Evolutionary conservation across 768 basidiomycete genomes (phyloP), one percentile per base, ranked within the genome.

Genomic region (Solioccasus polychromus): DNA sequence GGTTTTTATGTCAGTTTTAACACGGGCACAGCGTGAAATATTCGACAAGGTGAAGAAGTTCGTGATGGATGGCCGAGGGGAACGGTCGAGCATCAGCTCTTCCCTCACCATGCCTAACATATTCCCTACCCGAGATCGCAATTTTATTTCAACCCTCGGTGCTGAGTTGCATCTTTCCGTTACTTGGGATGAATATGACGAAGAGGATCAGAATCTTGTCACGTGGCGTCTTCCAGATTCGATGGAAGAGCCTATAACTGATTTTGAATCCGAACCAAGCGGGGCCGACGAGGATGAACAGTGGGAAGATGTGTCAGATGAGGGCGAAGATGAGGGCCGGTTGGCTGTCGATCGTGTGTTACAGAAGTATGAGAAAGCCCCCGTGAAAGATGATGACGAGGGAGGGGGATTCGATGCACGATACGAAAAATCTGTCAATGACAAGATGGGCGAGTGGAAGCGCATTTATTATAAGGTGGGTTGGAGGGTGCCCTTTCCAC

Each of bases 361-460:
- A 62, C 73, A 71, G 52, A 95, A 96, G 71, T 98, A 96, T 60
- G 84, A 82, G 55, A 88, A 83, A 63, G 92, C 94, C 6, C 83
- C 82, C 24, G 79, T 92, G 11, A 67, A 75, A 57, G 81, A 87
- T 42, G 82, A 84, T 38, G 81, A 83, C 28, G 83, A 83, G 43
- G 78, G 77, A 8, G 83, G 80, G 11, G 83, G 79, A 22, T 90
- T 92, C 57, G 93, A 96, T 54, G 82, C 79, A 48, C 77, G 85
- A 46, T 71, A 93, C 54, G 88, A 92, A 62, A 64, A 74, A 55
- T 80, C 79, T 26, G 51, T 93, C 25, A 74, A 80, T 53, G 80
- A 85, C 58, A 93, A 89, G 72, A 88, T 98, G 85, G 81, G 83
- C 31, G 84, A 88, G 55, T 98, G 94, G 94, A 96, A 96, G 73